These are phyloP conservation scores for Salix caprea DNA, from an alignment of 345 rosid genomes.

Conservation along the genomic window DNA sequence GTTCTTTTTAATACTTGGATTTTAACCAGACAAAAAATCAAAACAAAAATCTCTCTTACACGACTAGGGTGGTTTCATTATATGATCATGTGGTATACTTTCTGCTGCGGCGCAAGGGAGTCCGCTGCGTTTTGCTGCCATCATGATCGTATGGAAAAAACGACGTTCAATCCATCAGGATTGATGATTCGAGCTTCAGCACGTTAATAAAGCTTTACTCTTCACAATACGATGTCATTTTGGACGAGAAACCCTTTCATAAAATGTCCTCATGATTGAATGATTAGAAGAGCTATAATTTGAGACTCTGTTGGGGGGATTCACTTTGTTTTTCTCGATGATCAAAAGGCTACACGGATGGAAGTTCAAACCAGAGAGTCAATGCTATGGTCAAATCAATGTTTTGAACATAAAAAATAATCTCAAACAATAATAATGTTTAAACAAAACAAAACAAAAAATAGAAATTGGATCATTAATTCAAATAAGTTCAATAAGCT, in stretches of 20 bases:
- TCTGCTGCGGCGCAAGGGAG: no score
- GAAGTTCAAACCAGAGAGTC: background rate
- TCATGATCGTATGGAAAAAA: no score
- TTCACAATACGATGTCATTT: background rate
- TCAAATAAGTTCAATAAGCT: no score
- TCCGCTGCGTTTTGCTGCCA: no score
- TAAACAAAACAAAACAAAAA: no score
- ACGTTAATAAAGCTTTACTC: background rate
- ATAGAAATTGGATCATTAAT: no score
- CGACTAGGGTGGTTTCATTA: background rate
- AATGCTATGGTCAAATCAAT: no score
- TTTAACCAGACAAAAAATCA: background rate
- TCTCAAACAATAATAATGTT: no score
- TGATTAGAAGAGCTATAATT: background rate
- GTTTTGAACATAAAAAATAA: no score
- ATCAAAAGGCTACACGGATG: slow-evolving; percentile 27
- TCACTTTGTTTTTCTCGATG: slow-evolving; percentile 22
- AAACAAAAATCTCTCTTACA: background rate
- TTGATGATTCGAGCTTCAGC: background rate
- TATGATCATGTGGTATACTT: no score
- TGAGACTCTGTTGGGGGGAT: slow-evolving; percentile 7
- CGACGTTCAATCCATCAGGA: no score
- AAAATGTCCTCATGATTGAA: slow-evolving; percentile 12
- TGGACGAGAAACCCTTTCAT: background rate
- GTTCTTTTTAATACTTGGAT: background rate